These are phyloP conservation scores for Penicillium sp. DNA, from an alignment of 2,329 filamentous ascomycete species.

Conservation along the genomic window DNA sequence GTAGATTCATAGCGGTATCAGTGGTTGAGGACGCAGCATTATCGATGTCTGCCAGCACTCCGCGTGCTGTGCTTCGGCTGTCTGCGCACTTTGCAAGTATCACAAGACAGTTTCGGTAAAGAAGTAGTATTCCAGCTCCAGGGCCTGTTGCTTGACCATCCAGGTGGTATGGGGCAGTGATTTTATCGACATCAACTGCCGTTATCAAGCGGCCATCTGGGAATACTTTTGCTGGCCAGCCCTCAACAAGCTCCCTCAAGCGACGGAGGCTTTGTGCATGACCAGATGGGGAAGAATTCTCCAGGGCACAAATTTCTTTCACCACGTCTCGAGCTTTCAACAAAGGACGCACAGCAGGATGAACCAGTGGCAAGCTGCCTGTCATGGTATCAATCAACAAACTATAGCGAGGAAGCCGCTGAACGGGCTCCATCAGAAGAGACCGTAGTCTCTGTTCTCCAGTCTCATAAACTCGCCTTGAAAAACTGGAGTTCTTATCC, in stretches of 20 bases:
- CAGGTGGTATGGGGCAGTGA: slow-evolving; percentile 68
- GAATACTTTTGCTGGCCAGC: slow-evolving; percentile 71
- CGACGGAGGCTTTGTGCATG: slow-evolving; percentile 73
- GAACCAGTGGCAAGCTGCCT: slow-evolving; percentile 76
- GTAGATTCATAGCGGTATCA: slow-evolving; percentile 25
- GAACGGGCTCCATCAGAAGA: slow-evolving; percentile 91
- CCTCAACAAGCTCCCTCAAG: slow-evolving; percentile 72
- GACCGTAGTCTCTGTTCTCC: slow-evolving; percentile 91
- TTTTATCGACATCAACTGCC: slow-evolving; percentile 75
- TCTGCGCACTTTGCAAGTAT: slow-evolving; percentile 69
- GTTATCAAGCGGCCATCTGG: slow-evolving; percentile 76
- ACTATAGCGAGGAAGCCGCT: slow-evolving; percentile 90
- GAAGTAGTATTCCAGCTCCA: slow-evolving; percentile 68
- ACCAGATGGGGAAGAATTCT: slow-evolving; percentile 64
- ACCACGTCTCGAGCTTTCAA: slow-evolving; percentile 90
- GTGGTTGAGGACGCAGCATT: slow-evolving; percentile 64
- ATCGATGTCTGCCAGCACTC: slow-evolving; percentile 80
- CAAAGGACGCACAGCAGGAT: slow-evolving; percentile 79
- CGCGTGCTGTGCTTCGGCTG: slow-evolving; percentile 67
- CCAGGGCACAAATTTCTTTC: slow-evolving; percentile 93
- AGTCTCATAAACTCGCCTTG: slow-evolving; percentile 73
- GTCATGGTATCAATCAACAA: slow-evolving; percentile 95
- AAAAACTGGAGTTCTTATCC: slow-evolving; percentile 77
- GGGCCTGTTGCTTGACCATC: slow-evolving; percentile 44
- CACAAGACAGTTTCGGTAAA: slow-evolving; percentile 81